phyloP scores from a whole-genome alignment of 352 stramenopile genomes.

The Phytophthora hybrid region DNA sequence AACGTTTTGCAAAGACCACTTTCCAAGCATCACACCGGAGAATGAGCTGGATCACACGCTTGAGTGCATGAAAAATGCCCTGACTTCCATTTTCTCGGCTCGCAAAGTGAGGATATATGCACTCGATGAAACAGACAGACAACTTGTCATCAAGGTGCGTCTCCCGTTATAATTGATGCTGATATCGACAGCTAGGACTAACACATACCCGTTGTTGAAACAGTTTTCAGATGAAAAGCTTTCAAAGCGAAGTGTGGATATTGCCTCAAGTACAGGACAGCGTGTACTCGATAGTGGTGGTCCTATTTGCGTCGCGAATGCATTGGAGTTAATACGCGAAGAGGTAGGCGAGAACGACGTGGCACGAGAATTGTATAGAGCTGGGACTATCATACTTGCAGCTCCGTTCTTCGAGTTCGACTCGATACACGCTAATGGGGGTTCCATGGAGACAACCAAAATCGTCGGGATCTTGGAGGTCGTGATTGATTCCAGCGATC shows the following conservation, averaged over 20 bases:
- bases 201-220: neutral
- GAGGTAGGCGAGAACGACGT: slow-evolving; percentile 35
- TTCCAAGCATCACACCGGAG: slow-evolving; percentile 79
- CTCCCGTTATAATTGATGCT: neutral
- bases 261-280: slow-evolving; percentile 45
- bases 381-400: slow-evolving; percentile 57
- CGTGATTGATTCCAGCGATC: slow-evolving; percentile 44
- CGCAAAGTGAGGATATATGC: slow-evolving; percentile 71
- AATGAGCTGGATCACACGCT: slow-evolving; percentile 83
- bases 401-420: slow-evolving; percentile 46
- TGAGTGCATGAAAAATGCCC: slow-evolving; percentile 67
- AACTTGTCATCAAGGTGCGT: slow-evolving; percentile 71
- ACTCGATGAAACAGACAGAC: slow-evolving; percentile 47
- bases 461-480: slow-evolving; percentile 77
- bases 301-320: slow-evolving; percentile 38
- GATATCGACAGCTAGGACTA: neutral
- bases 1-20: slow-evolving; percentile 79
- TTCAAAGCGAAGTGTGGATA: slow-evolving; percentile 44
- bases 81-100: slow-evolving; percentile 67
- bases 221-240: slow-evolving; percentile 73
- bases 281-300: slow-evolving; percentile 43
- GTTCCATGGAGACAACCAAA: slow-evolving; percentile 28
- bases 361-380: slow-evolving; percentile 47
- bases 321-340: slow-evolving; percentile 19
- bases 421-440: slow-evolving; percentile 25